Conservation (phyloP, 768 basidiomycete species). For the Pleurotus ostreatus region DNA sequence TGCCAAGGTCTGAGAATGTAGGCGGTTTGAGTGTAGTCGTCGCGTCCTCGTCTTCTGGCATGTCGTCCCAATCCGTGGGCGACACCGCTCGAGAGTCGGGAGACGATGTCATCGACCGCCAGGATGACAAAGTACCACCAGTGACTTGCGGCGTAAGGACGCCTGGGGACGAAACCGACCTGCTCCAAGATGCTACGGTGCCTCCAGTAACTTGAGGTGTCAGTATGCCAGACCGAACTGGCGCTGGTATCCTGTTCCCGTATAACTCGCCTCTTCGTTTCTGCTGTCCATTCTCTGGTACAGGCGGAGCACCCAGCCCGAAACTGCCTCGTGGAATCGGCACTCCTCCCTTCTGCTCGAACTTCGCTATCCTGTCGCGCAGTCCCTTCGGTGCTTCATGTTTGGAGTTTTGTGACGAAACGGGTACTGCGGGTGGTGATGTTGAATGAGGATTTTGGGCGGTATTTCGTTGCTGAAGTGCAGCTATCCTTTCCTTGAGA, state of each 20-base stretch:
- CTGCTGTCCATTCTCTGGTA: conserved; percentile 37
- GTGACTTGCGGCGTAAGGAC: conserved; percentile 2
- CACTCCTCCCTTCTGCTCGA: conserved; percentile 73
- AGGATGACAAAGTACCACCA: conserved; percentile 2
- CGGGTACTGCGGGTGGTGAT: conserved; percentile 15
- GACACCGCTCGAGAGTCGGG: background rate
- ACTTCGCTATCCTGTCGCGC: conserved; percentile 74
- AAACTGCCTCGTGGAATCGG: conserved; percentile 76
- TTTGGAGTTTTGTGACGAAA: background rate
- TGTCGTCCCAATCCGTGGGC: background rate
- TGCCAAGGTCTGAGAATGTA: too few relatives aligned
- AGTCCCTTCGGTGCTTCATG: conserved; percentile 20
- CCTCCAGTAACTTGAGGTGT: conserved; percentile 8
- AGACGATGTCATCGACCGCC: conserved; percentile 9
- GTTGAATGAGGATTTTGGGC: conserved; percentile 13
- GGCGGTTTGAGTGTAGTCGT: too few relatives aligned
- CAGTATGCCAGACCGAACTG: conserved; percentile 20
- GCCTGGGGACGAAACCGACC: conserved; percentile 10
- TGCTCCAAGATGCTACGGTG: conserved; percentile 1
- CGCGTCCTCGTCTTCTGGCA: too few relatives aligned
- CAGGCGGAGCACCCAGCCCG: conserved; percentile 62
- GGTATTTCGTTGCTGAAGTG: conserved; percentile 61
- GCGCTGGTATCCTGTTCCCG: conserved; percentile 63
- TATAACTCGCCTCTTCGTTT: conserved; percentile 65
- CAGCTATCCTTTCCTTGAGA: conserved; percentile 82